phyloP scores from a whole-genome alignment of 805 yeast genomes.

The Kodamaea kakaduensis region DNA sequence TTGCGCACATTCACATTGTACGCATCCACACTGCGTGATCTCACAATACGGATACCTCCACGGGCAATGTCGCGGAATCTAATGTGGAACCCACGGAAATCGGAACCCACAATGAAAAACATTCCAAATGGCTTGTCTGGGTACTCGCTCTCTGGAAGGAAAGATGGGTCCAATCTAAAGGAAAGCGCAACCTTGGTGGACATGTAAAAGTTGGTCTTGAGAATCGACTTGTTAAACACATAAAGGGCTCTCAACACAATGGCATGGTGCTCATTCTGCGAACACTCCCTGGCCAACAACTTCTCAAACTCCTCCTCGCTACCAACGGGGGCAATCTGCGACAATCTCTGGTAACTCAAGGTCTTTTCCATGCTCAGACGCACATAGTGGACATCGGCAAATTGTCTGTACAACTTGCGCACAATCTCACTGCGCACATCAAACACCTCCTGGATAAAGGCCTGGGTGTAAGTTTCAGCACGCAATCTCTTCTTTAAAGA shows the following conservation, averaged over 20 bases:
- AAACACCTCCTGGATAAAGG: slow-evolving; percentile 74
- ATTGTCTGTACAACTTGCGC: slow-evolving; percentile 80
- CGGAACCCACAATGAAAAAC: slow-evolving; percentile 93
- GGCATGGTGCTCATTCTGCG: slow-evolving; percentile 76
- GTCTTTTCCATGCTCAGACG: slow-evolving; percentile 70
- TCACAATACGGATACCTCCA: slow-evolving; percentile 96
- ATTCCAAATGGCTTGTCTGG: slow-evolving; percentile 93
- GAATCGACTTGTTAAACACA: slow-evolving; percentile 77
- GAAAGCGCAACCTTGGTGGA: slow-evolving; percentile 94
- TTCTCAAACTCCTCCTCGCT: slow-evolving; percentile 71
- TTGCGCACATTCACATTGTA: slow-evolving; percentile 81
- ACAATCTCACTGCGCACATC: slow-evolving; percentile 66
- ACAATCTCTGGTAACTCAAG: slow-evolving; percentile 78
- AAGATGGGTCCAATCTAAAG: slow-evolving; percentile 82
- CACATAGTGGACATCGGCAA: slow-evolving; percentile 86
- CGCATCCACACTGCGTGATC: slow-evolving; percentile 79
- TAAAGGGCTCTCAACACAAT: slow-evolving; percentile 78
- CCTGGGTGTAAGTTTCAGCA: slow-evolving; percentile 88
- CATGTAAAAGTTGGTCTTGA: slow-evolving; percentile 91
- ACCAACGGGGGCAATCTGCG: slow-evolving; percentile 71
- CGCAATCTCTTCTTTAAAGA: slow-evolving; percentile 85
- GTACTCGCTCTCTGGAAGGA: slow-evolving; percentile 81
- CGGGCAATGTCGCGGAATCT: slow-evolving; percentile 96
- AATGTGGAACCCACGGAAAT: slow-evolving; percentile 95
- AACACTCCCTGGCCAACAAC: slow-evolving; percentile 61